Evolutionary conservation across 768 basidiomycete genomes (phyloP), one percentile per base, ranked within the genome.

Genomic region (Tricholoma sp.): DNA sequence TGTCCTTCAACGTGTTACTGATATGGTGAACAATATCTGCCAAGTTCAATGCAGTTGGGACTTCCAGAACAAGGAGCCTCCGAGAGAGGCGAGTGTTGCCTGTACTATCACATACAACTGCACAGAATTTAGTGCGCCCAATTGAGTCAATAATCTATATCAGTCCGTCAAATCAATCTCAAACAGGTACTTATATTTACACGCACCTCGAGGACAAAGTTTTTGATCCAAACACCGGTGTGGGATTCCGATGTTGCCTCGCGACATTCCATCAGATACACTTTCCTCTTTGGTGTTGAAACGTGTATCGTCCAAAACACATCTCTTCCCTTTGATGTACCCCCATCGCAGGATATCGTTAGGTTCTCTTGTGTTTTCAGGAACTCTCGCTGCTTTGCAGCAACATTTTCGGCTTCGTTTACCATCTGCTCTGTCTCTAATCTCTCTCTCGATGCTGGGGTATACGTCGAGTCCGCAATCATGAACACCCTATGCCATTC

Each of bases 221-320:
- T 50, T 32, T 54, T 57, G 31, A 68, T 62, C 63, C 72, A 65
- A 49, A 62, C 55, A 18, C 53, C 65, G 6, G 68, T 69, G 62
- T 72, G 69, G 14, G 65, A 64, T 35, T 65, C 66, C 22, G 47
- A 47, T 4, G 67, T 67, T 39, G 61, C 67, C 54, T 71, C 67
- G 22, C 62, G 51, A 2, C 67, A 65, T 16, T 61, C 66, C 45
- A 70, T 58, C 39, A 72, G 61, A 54, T 64, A 73, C 12, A 66
- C 66, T n/a, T 63, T 61, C 10, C 63, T 32, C 3, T 64, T 64
- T 41, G 59, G 57, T 4, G 67, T 70, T 18, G 69, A 71, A 49
- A 72, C 61, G 54, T 73, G 72, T 24, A 71, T 43, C 5, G 70
- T 69, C 58, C 70, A 71, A 35, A 69, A 66, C 5, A 67, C 61